phyloP scores from a whole-genome alignment of 768 basidiomycete genomes.

The Trametes villosa region DNA sequence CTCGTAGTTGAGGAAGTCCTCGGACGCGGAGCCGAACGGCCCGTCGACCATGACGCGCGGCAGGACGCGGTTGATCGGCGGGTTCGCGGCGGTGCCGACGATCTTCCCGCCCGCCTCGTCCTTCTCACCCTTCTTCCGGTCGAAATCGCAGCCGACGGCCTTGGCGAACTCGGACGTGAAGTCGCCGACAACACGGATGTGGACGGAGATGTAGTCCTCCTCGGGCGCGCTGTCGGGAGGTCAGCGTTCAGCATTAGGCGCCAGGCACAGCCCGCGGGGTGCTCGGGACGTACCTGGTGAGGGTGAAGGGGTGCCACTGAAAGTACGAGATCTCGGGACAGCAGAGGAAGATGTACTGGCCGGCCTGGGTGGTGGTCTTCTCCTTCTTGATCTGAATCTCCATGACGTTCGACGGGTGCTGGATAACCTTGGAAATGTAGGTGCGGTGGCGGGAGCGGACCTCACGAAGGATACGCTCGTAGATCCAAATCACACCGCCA shows the following conservation, averaged over 20 bases:
- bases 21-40: slow-evolving; percentile 90
- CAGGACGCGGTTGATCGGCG: slow-evolving; percentile 70
- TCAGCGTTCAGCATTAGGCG: background rate
- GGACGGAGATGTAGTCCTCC: slow-evolving; percentile 93
- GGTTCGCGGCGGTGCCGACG: slow-evolving; percentile 58
- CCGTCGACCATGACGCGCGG: slow-evolving; percentile 97
- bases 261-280: no score
- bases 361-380: slow-evolving; percentile 78
- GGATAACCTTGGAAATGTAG: slow-evolving; percentile 92
- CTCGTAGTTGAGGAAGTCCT: slow-evolving; percentile 91
- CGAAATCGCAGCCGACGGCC: slow-evolving; percentile 84
- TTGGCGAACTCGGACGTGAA: slow-evolving; percentile 85
- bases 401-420: slow-evolving; percentile 92
- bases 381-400: slow-evolving; percentile 99
- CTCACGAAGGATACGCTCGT: slow-evolving; percentile 91
- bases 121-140: slow-evolving; percentile 51
- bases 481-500: slow-evolving; percentile 84
- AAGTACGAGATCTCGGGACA: slow-evolving; percentile 94
- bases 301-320: slow-evolving; percentile 97
- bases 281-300: slow-evolving; percentile 63
- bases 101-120: slow-evolving; percentile 60
- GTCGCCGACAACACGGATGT: slow-evolving; percentile 91
- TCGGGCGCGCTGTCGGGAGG: slow-evolving; percentile 72
- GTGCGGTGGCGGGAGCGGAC: slow-evolving; percentile 89
- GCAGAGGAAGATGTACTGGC: slow-evolving; percentile 91